Base-by-base conservation (phyloP, 345 rosid species). In the Rhizophora apiculata region DNA sequence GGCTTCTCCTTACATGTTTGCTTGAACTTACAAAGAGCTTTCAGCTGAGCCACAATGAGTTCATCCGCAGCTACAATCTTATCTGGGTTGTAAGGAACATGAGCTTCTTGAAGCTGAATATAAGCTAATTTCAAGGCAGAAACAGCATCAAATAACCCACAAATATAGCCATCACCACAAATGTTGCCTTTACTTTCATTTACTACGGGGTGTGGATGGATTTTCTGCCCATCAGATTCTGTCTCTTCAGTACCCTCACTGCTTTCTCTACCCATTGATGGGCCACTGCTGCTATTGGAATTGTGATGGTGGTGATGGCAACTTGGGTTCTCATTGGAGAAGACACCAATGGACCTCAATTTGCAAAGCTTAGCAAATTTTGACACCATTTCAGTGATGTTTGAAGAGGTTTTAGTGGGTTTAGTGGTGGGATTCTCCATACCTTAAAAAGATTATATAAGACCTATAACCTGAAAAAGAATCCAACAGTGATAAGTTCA, bases 1-100 rank as follows among this genome's bases (percentile, higher is more conserved):
- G 56, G 75, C 56, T 72, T 83, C 62, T 67, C 82, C 46, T 76
- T 78, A 34, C 59, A 79, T 8, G 68, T 72, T 34, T 73, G 77
- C 62, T 82, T 86, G 69, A 78, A 60, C 68, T 68, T 78, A 11
- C 82, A 71, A 34, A 89, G 68, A 4, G 78, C 72, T 65, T 82
- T 85, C 43, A 86, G 85, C 71, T 85, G 77, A 73, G 84, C 72
- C 36, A 82, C 82, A 13, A 86, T 77, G 29, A 81, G 77, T 51
- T 77, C 82, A 67, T 89, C 83, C 7, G 89, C 86, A 70, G 84
- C 78, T n/a, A 72, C 69, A 72, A 89, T 84, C 80, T 85, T 88
- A 32, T 81, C 79, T 0, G 84, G 85, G 67, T 81, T 77, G 68
- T 86, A 82, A 48, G 91, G 93, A 60, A 83, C 37, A 76, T 85